Evolutionary conservation across 140 eudicot species (phyloP).

Genomic region (Erigeron philadelphicus): DNA sequence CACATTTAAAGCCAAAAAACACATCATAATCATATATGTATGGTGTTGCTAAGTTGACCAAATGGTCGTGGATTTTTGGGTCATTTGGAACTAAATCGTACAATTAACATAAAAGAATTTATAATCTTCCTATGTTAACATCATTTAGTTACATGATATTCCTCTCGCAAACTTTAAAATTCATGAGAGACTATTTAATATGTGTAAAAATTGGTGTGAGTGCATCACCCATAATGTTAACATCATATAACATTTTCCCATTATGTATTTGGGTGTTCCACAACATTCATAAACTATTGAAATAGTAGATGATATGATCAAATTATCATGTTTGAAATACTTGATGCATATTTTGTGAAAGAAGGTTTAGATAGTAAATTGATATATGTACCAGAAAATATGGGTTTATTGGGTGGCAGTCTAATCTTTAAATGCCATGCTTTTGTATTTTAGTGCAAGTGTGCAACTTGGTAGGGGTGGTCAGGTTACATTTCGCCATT

Average conservation of each 20-base stretch:
- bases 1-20: slow-evolving; percentile 11
- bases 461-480: slow-evolving; percentile 31
- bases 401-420: slow-evolving; percentile 35
- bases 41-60: slow-evolving; percentile 22
- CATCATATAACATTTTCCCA: too few relatives aligned
- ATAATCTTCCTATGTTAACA: background rate
- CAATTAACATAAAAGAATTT: background rate
- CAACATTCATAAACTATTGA: too few relatives aligned
- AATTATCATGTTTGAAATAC: too few relatives aligned
- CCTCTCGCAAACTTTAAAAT: too few relatives aligned
- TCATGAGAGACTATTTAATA: too few relatives aligned
- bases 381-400: background rate
- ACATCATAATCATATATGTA: slow-evolving; percentile 12
- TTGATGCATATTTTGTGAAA: background rate
- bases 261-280: background rate
- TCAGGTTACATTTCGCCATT: slow-evolving; percentile 29
- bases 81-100: background rate
- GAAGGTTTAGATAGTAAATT: background rate
- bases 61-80: slow-evolving; percentile 1
- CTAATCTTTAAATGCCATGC: slow-evolving; percentile 31
- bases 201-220: too few relatives aligned
- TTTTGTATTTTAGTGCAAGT: slow-evolving; percentile 34
- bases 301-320: too few relatives aligned
- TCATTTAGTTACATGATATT: too few relatives aligned
- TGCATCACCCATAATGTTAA: too few relatives aligned